phyloP scores from a whole-genome alignment of 2,329 filamentous ascomycete species.

The Aspergillus texensis region DNA sequence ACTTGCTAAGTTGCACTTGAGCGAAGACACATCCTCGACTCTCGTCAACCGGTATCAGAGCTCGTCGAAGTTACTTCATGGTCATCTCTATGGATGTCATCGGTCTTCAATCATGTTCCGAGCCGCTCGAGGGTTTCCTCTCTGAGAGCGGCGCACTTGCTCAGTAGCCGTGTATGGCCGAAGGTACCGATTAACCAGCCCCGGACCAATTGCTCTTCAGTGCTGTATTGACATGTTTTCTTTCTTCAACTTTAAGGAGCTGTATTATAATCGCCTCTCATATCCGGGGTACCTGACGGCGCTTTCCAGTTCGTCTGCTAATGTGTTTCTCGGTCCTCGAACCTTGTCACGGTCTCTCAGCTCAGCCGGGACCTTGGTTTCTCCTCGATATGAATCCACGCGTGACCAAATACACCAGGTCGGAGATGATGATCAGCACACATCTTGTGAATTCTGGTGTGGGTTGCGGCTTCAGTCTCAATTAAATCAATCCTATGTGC shows the following conservation, averaged over 20 bases:
- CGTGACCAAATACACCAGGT: not conserved
- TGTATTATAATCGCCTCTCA: conserved; percentile 9
- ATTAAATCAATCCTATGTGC: conserved; percentile 16
- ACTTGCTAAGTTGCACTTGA: not conserved
- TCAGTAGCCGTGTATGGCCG: conserved; percentile 26
- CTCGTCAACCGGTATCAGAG: conserved; percentile 5
- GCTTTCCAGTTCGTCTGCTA: conserved; percentile 2
- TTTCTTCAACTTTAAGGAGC: conserved; percentile 7
- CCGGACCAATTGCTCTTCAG: not conserved
- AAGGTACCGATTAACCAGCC: conserved; percentile 25
- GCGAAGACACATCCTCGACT: not conserved
- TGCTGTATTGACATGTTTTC: conserved; percentile 5
- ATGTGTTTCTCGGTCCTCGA: conserved; percentile 10
- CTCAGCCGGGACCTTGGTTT: conserved; percentile 1
- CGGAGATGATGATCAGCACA: conserved; percentile 9
- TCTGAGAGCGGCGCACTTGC: conserved; percentile 37
- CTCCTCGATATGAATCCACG: not conserved
- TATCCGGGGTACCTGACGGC: conserved; percentile 8
- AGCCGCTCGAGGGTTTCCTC: conserved; percentile 40
- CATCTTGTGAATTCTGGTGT: conserved; percentile 17
- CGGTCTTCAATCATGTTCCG: conserved; percentile 41
- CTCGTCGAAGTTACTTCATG: conserved; percentile 18
- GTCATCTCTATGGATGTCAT: conserved; percentile 48
- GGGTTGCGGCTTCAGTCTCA: conserved; percentile 17
- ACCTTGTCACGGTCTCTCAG: conserved; percentile 3